phyloP scores from a whole-genome alignment of 305 asterid genomes.

The Rubia peregrina region DNA sequence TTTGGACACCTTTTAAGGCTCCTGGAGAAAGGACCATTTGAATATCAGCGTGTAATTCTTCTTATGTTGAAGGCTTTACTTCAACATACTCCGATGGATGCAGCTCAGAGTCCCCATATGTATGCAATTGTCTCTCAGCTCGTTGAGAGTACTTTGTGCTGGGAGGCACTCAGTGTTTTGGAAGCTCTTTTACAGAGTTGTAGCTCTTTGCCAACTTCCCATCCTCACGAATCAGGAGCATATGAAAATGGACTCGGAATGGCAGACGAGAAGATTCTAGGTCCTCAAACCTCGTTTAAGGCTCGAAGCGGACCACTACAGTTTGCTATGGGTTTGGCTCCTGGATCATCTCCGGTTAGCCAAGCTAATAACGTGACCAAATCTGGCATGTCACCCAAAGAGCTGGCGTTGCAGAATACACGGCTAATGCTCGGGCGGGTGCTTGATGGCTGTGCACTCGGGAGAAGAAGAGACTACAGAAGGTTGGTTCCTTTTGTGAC shows the following conservation, averaged over 20 bases:
- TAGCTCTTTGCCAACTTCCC: constrained; percentile 83
- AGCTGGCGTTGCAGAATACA: constrained; percentile 76
- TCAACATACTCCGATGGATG: constrained; percentile 95
- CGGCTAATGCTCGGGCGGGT: constrained; percentile 89
- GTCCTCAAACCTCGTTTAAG: constrained; percentile 82
- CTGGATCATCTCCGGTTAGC: constrained; percentile 33
- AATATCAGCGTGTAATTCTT: constrained; percentile 88
- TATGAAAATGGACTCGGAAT: constrained; percentile 74
- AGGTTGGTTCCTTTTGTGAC: constrained; percentile 93
- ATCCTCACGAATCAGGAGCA: constrained; percentile 50
- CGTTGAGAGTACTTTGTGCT: constrained; percentile 91
- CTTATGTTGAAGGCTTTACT: constrained; percentile 91
- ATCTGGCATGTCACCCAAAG: constrained; percentile 54
- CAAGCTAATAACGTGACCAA: constrained; percentile 39
- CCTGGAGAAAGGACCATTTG: constrained; percentile 87
- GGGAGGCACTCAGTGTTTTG: constrained; percentile 98
- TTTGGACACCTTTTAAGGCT: constrained; percentile 89
- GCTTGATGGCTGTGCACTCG: constrained; percentile 83
- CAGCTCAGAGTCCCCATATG: constrained; percentile 98
- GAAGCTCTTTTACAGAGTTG: constrained; percentile 99
- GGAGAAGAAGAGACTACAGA: constrained; percentile 85
- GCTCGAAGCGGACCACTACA: constrained; percentile 97
- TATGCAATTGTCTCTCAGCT: constrained; percentile 93
- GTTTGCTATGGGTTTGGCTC: constrained; percentile 59
- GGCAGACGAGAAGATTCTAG: constrained; percentile 64